phyloP scores from a whole-genome alignment of 1,284 basidiomycete genomes.

The Sanghuangporus baumii region DNA sequence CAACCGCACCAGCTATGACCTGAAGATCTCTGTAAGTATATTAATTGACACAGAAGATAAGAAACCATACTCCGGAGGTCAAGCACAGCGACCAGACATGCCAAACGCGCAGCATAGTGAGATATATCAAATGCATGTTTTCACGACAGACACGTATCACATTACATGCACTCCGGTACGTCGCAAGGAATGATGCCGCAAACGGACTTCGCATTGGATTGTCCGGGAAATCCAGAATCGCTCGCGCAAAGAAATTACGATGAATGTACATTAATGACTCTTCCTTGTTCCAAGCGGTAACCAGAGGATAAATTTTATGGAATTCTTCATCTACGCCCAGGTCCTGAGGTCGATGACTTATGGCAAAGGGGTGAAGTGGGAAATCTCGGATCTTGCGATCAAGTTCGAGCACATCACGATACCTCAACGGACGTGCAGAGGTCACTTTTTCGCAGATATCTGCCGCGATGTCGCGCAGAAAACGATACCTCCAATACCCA shows the following conservation, averaged over 20 bases:
- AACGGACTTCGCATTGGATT: constrained; percentile 20
- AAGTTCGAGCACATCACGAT: constrained; percentile 18
- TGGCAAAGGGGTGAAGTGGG: background rate
- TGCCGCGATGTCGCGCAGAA: constrained; percentile 12
- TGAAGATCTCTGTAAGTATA: background rate
- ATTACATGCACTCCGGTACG: constrained; percentile 14
- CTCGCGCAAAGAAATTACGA: constrained; percentile 20
- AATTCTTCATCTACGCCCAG: background rate
- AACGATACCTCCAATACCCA: constrained; percentile 17
- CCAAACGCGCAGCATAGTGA: constrained; percentile 9
- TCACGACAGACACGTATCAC: constrained; percentile 4
- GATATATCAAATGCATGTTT: background rate
- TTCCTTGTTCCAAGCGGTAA: constrained; percentile 10
- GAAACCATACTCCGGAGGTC: background rate
- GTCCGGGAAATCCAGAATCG: constrained; percentile 17
- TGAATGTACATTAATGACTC: constrained; percentile 16
- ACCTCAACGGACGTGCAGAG: constrained; percentile 14
- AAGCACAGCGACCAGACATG: constrained; percentile 4
- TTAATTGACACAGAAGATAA: background rate
- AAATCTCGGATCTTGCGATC: constrained; percentile 18
- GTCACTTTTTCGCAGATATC: constrained; percentile 10
- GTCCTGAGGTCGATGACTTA: background rate
- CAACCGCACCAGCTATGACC: constrained; percentile 20
- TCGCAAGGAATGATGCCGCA: constrained; percentile 19
- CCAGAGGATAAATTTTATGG: background rate